phyloP scores from a whole-genome alignment of 495 filamentous ascomycete species.

The Pseudotulostoma volvatum region DNA sequence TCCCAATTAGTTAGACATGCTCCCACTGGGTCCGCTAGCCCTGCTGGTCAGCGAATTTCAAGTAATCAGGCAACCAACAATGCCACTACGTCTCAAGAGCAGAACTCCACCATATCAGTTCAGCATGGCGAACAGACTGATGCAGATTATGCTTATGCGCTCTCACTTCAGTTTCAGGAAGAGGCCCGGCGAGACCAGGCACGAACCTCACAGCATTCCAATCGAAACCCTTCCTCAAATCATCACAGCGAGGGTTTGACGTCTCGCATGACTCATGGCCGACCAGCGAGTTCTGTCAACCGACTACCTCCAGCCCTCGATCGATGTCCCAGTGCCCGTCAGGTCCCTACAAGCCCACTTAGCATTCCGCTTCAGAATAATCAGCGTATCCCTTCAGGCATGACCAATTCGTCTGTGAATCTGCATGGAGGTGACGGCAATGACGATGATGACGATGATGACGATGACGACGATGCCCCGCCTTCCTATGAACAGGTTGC shows the following conservation, averaged over 20 bases:
- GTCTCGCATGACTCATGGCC: constrained; percentile 3
- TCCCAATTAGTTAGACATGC: too few relatives aligned
- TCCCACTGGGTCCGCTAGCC: constrained; percentile 4
- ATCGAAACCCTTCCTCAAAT: constrained; percentile 4
- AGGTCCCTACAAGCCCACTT: background rate
- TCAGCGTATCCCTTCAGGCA: constrained; percentile 3
- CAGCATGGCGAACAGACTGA: constrained; percentile 27
- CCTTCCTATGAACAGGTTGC: constrained; percentile 74
- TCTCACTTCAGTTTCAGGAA: constrained; percentile 32
- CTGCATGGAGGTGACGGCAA: constrained; percentile 10
- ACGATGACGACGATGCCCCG: constrained; percentile 41
- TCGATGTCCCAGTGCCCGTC: constrained; percentile 2
- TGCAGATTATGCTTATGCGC: constrained; percentile 33
- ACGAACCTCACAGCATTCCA: constrained; percentile 1
- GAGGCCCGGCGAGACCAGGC: constrained; percentile 18
- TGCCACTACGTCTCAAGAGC: constrained; percentile 2
- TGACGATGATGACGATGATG: constrained; percentile 20
- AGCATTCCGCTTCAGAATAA: background rate
- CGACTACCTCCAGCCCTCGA: constrained; percentile 1
- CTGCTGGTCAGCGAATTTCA: constrained; percentile 16
- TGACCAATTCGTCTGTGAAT: constrained; percentile 10
- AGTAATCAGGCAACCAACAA: constrained; percentile 8
- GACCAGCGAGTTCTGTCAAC: constrained; percentile 7
- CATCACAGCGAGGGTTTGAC: background rate
- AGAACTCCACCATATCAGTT: constrained; percentile 10